Percentiles rank a stretch among this genome's conserved stretches.
phyloP scores from a whole-genome alignment of 2,329 filamentous ascomycete genomes.

The Dactylellina leptospora region DNA sequence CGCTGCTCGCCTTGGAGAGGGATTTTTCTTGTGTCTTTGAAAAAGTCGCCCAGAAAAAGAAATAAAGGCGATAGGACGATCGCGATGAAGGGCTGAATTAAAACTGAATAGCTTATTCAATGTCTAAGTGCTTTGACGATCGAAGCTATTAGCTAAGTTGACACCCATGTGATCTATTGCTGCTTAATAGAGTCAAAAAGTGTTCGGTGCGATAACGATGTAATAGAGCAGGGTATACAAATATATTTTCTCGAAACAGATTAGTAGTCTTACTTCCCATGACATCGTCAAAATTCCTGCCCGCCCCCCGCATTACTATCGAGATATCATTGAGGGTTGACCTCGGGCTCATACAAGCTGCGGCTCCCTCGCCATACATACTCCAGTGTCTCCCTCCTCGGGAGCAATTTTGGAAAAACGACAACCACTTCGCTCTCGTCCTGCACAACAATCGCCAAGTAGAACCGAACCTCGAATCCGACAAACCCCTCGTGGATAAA shows the following conservation, averaged over 20 bases:
- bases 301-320: too few relatives aligned
- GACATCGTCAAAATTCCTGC: too few relatives aligned
- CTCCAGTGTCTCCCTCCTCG: conserved; percentile 78
- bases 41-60: too few relatives aligned
- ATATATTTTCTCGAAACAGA: conserved; percentile 17
- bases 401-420: conserved; percentile 86
- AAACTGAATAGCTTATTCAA: too few relatives aligned
- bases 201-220: too few relatives aligned
- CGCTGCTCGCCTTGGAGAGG: conserved; percentile 16
- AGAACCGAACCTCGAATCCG: conserved; percentile 89
- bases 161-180: conserved; percentile 34
- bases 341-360: conserved; percentile 74
- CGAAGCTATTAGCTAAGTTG: background rate
- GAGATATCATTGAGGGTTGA: conserved; percentile 27
- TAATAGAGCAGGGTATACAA: background rate
- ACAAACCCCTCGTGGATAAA: conserved; percentile 94
- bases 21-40: too few relatives aligned
- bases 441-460: conserved; percentile 87
- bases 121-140: background rate
- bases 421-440: conserved; percentile 88
- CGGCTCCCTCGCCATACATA: conserved; percentile 87
- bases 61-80: too few relatives aligned
- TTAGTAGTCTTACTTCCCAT: conserved; percentile 17
- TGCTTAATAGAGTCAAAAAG: too few relatives aligned
- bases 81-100: too few relatives aligned